Evolutionary conservation across 2,329 filamentous ascomycete species (phyloP), one percentile per base, ranked within the genome.

Genomic region (Talaromyces atroroseus): DNA sequence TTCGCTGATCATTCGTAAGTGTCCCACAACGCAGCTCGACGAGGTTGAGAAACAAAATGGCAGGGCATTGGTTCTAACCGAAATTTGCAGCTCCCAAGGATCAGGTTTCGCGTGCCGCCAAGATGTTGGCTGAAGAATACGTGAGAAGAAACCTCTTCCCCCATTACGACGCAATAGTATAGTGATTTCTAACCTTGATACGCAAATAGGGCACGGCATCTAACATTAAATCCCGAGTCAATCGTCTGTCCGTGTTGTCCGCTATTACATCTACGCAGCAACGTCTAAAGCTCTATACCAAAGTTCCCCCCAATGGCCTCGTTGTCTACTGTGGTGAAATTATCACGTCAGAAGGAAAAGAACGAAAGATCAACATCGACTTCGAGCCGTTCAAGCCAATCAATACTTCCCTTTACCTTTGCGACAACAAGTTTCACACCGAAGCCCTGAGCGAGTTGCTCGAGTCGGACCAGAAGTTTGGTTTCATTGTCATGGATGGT

Each of bases 91-190:
- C 94, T 59, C 94, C 94, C 66, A 99, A 99, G 85, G 92, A 96
- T 76, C 94, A 99, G 79, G 84, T 99, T 62, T 97, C 94, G 47
- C 88, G 92, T 70, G 88, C 90, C 55, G 90, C 94, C 59, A 97
- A 97, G 84, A 99, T 99, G 94, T 88, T 99, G 87, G 95, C 95
- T 80, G 94, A 99, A 96, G 92, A 96, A 89, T 96, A 94, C 73
- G 90, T 94, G 83, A 64, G 88, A 78, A 64, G 88, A 78, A 29
- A 7, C 5, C 26, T 42, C 20, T 7, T 38, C 18, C 16, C 14
- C 10, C n/a, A 16, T 36, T 3, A 16, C 16, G 12, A 3, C 18
- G 32, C 12, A 36, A 23, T 29, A 36, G 8, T 36, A 46, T 42
- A 49, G 26, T 11, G 20, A 50, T 34, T 1, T 24, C 40, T 58